These are phyloP conservation scores for Thuidium tamariscinum DNA, from an alignment of 225 moss, liverwort and hornwort genomes.

Conservation along the genomic window DNA sequence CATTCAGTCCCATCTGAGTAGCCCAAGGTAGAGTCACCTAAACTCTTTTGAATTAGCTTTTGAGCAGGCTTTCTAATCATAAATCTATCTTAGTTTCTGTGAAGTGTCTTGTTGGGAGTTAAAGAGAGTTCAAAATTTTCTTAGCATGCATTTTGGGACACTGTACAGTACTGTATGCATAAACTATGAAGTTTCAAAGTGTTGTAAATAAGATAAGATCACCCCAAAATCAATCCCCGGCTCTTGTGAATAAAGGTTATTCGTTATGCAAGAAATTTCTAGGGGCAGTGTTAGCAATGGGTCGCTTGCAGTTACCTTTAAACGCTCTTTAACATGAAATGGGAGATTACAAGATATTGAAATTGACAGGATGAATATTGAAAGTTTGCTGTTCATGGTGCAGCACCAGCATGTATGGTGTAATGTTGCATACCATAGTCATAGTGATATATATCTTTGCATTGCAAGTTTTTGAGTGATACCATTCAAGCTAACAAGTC, in stretches of 20 bases:
- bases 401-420: background rate
- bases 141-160: background rate
- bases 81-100: background rate
- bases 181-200: background rate
- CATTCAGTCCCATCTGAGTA: background rate
- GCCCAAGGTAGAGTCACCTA: background rate
- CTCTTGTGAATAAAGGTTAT: background rate
- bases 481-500: background rate
- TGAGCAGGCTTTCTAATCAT: background rate
- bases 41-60: background rate
- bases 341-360: background rate
- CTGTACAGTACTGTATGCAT: background rate
- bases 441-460: background rate
- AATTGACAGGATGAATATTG: background rate
- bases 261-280: background rate
- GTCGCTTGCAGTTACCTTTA: background rate
- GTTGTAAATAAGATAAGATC: background rate
- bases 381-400: background rate
- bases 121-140: background rate
- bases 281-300: background rate
- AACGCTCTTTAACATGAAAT: background rate
- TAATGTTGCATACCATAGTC: background rate
- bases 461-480: background rate
- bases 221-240: background rate
- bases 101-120: too few species aligned